Base-by-base conservation (phyloP, 2,329 filamentous ascomycete genomes). In the Diaporthe ilicicola region DNA sequence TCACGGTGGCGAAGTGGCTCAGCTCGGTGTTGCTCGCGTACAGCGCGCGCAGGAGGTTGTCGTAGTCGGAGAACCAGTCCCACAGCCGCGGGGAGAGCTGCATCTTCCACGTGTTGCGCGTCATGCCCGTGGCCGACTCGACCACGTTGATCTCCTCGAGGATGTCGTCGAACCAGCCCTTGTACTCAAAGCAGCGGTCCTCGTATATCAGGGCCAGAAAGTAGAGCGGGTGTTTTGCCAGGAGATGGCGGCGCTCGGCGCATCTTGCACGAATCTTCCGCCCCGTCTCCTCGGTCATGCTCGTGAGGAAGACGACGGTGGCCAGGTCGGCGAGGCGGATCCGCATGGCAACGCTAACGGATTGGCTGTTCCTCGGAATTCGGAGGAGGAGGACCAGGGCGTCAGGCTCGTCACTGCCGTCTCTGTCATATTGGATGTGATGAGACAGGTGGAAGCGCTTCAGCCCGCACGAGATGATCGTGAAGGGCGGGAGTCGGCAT, bases 71-170 rank as follows among this genome's bases (percentile, higher is more conserved):
- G n/a, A 71, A 54, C 70, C 70, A 69, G n/a, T 70, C 22, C 62
- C 29, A 13, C 24, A 56, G 42, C 34, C 37, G 27, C 3, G 37
- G 13, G 4, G 61, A 54, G 9, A 67, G 37, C 37, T 44, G 29
- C 42, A 70, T n/a, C n/a, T 56, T 70, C 68, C 68, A 70, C 2
- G 50, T 37, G 8, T 64, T 34, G 6, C 42, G 51, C 12, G 51
- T 70, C 69, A 70, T 67, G n/a, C 54, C 69, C 17, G 69, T 70
- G 5, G 62, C 62, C 2, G 61, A 61, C 34, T 67, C 69, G 19
- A 67, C 34, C 8, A 59, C 53, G 46, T 70, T 67, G 19, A 67
- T 67, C 27, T 67, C 44, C 15, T 37, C 22, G 5, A 70, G 44
- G 9, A 48, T 53, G 12, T 70, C 56, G 39, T 70, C 62, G 4